A percentile compares a stretch with the other conserved stretches of the same genome.
Evolutionary conservation across 2,329 filamentous ascomycete species (phyloP).

Genomic region (Hirsutella minnesotensis): DNA sequence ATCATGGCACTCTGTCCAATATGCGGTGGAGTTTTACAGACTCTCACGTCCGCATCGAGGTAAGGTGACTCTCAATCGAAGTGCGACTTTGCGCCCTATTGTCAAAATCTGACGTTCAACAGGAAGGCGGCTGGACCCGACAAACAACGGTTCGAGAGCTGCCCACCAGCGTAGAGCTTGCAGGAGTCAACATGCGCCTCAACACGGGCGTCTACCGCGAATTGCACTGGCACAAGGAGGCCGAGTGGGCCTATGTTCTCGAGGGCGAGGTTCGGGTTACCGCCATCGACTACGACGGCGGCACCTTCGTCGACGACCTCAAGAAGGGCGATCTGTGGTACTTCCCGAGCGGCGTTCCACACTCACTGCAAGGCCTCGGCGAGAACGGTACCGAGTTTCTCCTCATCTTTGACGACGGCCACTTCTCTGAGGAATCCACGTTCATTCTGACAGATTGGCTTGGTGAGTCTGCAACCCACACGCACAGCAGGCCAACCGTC

Average conservation of each 20-base stretch:
- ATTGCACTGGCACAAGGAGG: constrained; percentile 72
- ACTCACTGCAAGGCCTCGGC: constrained; percentile 62
- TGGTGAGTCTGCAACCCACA: constrained; percentile 24
- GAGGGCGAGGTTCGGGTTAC: constrained; percentile 61
- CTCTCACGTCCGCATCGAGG: constrained; percentile 52
- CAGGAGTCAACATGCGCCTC: constrained; percentile 68
- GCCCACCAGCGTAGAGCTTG: constrained; percentile 55
- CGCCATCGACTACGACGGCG: constrained; percentile 61
- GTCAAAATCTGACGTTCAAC: constrained; percentile 2
- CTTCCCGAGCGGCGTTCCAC: constrained; percentile 66
- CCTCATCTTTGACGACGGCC: constrained; percentile 36
- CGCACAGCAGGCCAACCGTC: too few relatives aligned
- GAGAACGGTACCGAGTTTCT: constrained; percentile 44
- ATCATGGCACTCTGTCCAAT: constrained; percentile 58
- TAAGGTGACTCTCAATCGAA: too few relatives aligned
- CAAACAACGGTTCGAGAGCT: constrained; percentile 60
- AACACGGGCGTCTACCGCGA: constrained; percentile 63
- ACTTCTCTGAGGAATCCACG: constrained; percentile 50
- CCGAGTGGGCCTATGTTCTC: constrained; percentile 67
- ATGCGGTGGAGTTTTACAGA: constrained; percentile 63
- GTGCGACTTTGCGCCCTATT: too few relatives aligned
- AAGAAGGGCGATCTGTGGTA: constrained; percentile 72
- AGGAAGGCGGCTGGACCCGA: constrained; percentile 68
- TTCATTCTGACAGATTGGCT: constrained; percentile 67
- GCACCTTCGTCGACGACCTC: constrained; percentile 67